Percentiles rank a stretch among this genome's conserved stretches.
phyloP scores from a whole-genome alignment of 371 early-diverging fungal species.

The Mucor lusitanicus region DNA sequence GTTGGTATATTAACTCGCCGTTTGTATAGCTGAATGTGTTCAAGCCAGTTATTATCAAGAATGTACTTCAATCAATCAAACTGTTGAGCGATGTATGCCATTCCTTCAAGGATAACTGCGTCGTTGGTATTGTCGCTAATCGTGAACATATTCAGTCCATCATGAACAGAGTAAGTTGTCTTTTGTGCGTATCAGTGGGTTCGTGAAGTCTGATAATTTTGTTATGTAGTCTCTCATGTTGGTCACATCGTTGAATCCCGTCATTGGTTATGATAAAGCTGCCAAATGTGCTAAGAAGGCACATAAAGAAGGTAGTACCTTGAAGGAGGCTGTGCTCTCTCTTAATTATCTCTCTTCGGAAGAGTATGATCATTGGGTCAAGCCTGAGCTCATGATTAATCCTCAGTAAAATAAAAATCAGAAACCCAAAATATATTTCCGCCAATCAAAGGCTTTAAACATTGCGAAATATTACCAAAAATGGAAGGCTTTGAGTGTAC shows the following conservation, averaged over 20 bases:
- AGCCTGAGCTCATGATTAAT: constrained; percentile 79
- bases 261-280: constrained; percentile 83
- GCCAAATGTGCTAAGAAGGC: constrained; percentile 86
- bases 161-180: constrained; percentile 68
- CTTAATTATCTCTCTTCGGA: constrained; percentile 73
- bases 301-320: constrained; percentile 79
- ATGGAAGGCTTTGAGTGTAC: no score
- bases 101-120: constrained; percentile 92
- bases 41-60: constrained; percentile 96
- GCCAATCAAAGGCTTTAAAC: no score
- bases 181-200: not conserved
- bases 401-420: constrained; percentile 8
- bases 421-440: no score
- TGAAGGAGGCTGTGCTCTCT: constrained; percentile 81
- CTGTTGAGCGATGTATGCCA: constrained; percentile 82
- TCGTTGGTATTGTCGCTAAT: constrained; percentile 91
- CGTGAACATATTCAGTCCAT: constrained; percentile 80
- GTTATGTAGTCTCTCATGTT: constrained; percentile 72
- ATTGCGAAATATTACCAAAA: no score
- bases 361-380: constrained; percentile 83
- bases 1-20: not conserved
- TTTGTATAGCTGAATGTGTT: constrained; percentile 84
- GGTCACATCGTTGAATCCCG: constrained; percentile 85
- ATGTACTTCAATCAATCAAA: constrained; percentile 87
- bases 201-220: not conserved